Conservation (phyloP, 805 yeast genomes). For the Grigorovia jiainica region DNA sequence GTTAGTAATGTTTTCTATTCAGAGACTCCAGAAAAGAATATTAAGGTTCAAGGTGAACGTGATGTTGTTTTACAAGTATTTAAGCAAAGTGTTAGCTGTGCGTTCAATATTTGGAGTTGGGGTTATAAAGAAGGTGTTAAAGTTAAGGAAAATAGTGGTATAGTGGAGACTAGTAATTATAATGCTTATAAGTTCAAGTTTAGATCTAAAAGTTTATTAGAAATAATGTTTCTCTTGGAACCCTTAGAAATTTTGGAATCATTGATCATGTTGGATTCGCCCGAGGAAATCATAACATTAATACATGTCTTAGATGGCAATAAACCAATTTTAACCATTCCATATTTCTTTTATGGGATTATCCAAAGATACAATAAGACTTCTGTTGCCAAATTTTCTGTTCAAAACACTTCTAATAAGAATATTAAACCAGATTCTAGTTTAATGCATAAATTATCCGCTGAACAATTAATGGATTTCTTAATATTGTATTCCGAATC, state of each 20-base stretch:
- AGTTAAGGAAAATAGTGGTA: slow-evolving; percentile 8
- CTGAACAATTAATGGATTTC: slow-evolving; percentile 39
- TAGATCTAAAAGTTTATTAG: slow-evolving; percentile 56
- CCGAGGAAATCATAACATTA: slow-evolving; percentile 21
- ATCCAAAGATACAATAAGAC: slow-evolving; percentile 19
- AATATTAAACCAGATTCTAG: slow-evolving; percentile 31
- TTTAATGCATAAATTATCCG: slow-evolving; percentile 38
- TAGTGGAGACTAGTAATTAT: slow-evolving; percentile 24
- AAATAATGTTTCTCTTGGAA: slow-evolving; percentile 54
- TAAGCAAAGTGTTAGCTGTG: slow-evolving; percentile 44
- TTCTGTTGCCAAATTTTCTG: slow-evolving; percentile 16
- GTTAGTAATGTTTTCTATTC: slow-evolving; percentile 29
- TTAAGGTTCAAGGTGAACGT: slow-evolving; percentile 36
- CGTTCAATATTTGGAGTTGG: slow-evolving; percentile 67
- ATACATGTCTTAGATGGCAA: slow-evolving; percentile 77
- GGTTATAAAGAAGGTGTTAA: slow-evolving; percentile 13
- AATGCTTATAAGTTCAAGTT: slow-evolving; percentile 56
- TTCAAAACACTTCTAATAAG: slow-evolving; percentile 4
- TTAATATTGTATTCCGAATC: slow-evolving; percentile 53
- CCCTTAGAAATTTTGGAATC: slow-evolving; percentile 66
- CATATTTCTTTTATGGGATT: slow-evolving; percentile 44
- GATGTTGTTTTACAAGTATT: slow-evolving; percentile 53
- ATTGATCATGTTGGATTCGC: slow-evolving; percentile 34
- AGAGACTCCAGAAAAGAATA: slow-evolving; percentile 30
- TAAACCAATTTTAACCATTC: slow-evolving; percentile 63